Evolutionary conservation across 768 basidiomycete species (phyloP).

Genomic region (Macrolepiota fuliginosa): DNA sequence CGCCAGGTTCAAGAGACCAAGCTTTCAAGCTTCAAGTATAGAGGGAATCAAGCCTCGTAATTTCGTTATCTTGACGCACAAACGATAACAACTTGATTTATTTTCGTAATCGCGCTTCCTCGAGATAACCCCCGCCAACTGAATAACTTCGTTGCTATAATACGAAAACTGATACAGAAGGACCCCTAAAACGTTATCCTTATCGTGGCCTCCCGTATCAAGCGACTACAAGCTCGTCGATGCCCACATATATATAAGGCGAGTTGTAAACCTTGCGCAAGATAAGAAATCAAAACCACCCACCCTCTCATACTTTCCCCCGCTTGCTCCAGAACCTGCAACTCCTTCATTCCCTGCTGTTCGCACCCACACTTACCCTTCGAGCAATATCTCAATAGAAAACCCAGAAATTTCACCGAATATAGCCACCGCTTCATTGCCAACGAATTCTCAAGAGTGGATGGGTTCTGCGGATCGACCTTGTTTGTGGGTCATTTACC

Average conservation of each 20-base stretch:
- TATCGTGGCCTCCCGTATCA: neutral
- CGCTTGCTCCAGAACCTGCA: neutral
- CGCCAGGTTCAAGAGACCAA: too few species aligned
- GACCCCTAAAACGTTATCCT: constrained; percentile 1
- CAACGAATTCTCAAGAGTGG: neutral
- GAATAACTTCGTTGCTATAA: neutral
- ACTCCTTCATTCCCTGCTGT: neutral
- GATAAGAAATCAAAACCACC: neutral
- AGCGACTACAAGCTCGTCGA: neutral
- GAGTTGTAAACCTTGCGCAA: neutral
- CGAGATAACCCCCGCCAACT: neutral
- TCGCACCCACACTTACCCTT: neutral
- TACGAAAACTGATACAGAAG: neutral
- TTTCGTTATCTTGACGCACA: neutral
- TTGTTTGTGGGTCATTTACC: neutral
- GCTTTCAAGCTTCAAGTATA: neutral
- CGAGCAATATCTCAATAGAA: neutral
- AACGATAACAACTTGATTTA: neutral
- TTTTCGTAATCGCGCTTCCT: neutral
- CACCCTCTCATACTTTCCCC: neutral
- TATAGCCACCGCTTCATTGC: neutral
- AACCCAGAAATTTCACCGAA: neutral
- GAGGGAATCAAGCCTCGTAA: neutral
- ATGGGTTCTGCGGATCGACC: neutral
- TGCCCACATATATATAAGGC: neutral